Conservation (phyloP, 306 rosid genomes). For the Dryas drummondii region DNA sequence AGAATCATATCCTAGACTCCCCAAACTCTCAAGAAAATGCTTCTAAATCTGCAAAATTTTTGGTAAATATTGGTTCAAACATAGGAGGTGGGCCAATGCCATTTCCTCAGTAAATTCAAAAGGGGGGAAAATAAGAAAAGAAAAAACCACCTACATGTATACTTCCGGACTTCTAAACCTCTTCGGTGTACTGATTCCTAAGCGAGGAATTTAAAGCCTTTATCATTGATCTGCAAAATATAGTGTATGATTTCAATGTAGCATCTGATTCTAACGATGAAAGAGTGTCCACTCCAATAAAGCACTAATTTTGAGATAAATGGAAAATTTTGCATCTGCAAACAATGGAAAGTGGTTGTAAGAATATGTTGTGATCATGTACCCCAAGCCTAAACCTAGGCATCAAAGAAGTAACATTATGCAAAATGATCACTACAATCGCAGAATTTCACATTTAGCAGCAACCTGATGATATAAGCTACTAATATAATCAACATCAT, state of each 20-base stretch:
- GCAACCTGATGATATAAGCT: not conserved
- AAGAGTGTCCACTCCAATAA: not conserved
- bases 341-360: not conserved
- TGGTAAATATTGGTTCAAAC: too few species aligned
- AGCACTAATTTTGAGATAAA: not conserved
- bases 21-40: too few species aligned
- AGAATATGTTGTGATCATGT: not conserved
- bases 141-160: not conserved
- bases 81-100: not conserved
- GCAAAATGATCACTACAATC: not conserved
- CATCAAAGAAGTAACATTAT: not conserved
- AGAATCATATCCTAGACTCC: too few species aligned
- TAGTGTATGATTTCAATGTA: not conserved
- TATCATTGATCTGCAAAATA: not conserved
- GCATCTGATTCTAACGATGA: not conserved
- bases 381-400: not conserved
- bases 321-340: not conserved
- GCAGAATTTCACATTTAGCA: not conserved
- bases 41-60: too few species aligned
- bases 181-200: not conserved
- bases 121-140: not conserved
- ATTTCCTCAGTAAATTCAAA: not conserved
- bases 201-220: not conserved
- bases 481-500: not conserved
- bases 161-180: not conserved